Conservation (phyloP, 192 early-diverging fungal genomes). For the Globomyces pollinis-pini region DNA sequence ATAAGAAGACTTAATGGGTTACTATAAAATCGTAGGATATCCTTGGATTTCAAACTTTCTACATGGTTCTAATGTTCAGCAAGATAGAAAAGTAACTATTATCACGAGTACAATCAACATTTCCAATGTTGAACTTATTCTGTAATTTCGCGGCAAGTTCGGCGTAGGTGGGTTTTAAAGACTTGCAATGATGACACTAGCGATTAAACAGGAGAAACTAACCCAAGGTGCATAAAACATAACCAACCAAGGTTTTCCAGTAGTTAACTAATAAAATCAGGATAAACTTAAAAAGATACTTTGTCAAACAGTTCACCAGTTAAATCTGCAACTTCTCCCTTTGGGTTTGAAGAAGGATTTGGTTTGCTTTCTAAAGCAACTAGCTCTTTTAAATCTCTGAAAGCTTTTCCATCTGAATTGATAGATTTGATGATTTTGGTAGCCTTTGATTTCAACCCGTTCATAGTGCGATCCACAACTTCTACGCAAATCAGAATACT, state of each 20-base stretch:
- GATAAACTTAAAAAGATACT: too few relatives aligned
- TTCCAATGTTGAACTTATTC: slow-evolving; percentile 70
- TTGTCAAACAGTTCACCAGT: slow-evolving; percentile 47
- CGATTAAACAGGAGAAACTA: not conserved
- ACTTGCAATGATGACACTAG: slow-evolving; percentile 75
- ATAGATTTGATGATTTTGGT: not conserved
- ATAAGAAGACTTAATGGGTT: too few relatives aligned
- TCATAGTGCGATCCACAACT: not conserved
- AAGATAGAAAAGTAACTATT: slow-evolving; percentile 14
- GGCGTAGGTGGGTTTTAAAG: slow-evolving; percentile 72
- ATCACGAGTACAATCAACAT: slow-evolving; percentile 75
- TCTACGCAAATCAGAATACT: too few relatives aligned
- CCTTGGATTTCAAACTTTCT: slow-evolving; percentile 58
- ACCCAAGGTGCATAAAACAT: slow-evolving; percentile 79
- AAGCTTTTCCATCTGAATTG: not conserved
- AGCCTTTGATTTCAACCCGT: not conserved
- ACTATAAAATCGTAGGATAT: slow-evolving; percentile 81
- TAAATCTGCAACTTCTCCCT: slow-evolving; percentile 51
- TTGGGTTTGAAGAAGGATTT: slow-evolving; percentile 29
- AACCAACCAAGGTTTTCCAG: slow-evolving; percentile 70
- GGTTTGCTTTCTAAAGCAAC: not conserved
- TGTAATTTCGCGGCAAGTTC: slow-evolving; percentile 54
- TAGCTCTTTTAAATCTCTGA: not conserved
- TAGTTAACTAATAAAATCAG: slow-evolving; percentile 35
- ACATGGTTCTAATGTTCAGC: slow-evolving; percentile 55